Evolutionary conservation across 2,329 filamentous ascomycete genomes (phyloP), one percentile per base, ranked within the genome.

Genomic region (Emmonsiellopsis sp.): DNA sequence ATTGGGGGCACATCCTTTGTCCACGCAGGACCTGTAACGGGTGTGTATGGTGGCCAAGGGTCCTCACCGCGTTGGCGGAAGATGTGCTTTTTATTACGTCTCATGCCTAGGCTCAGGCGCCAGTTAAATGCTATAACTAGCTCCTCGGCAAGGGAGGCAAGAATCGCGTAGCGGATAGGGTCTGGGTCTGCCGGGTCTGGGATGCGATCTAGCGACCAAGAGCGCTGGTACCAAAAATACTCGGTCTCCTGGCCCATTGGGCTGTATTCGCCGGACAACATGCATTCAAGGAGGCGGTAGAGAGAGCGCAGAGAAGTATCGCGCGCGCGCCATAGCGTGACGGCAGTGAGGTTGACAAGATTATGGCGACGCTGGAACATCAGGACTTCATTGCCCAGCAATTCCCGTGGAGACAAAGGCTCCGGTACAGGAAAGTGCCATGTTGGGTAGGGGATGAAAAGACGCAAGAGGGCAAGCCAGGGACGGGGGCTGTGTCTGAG

Each of bases 271-370:
- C 56, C 57, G 5, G 63, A 55, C 1, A 58, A 48, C 16, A 58
- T 51, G 9, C 57, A 52, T 40, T 67, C 63, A 48, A 66, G 65
- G 41, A 67, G 56, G 5, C 63, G 63, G 50, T 67, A 67, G 5
- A 65, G 50, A 13, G 62, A 61, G 31, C 64, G 63, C 3, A 65
- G 55, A 3, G 63, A 63, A 3, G 61, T 67, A 46, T 67, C 63
- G 5, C 64, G 58, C 46, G 58, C 52, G 11, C 61, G 61, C 60
- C 60, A 67, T 32, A 66, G 1, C 5, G 63, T 61, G 43, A 66
- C 59, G 9, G 54, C 56, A 16, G 59, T 11, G n/a, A 67, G 56
- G 32, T 66, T 61, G 46, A 37, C 35, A 31, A 49, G 26, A 15
- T 49, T 30, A 43, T 43, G 20, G 8, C 1, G 4, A 15, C 41